Evolutionary conservation across 2,329 filamentous ascomycete species (phyloP).

Genomic region (Monosporascus sp.): DNA sequence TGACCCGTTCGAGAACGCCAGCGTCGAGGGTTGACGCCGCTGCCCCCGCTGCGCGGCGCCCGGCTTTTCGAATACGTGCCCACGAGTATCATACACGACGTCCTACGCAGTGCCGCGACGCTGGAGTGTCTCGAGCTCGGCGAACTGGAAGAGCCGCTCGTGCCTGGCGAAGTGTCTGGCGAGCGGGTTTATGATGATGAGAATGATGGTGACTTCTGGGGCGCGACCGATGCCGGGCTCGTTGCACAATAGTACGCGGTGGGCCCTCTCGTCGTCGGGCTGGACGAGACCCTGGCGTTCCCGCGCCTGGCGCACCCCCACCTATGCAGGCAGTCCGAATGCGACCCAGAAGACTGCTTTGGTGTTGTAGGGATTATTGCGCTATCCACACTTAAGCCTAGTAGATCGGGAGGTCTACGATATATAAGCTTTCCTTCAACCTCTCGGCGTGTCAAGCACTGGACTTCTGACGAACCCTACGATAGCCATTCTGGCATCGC

Average conservation of each 20-base stretch:
- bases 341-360: no score
- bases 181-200: background rate
- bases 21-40: background rate
- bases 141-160: background rate
- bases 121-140: background rate
- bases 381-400: no score
- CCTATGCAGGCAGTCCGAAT: background rate
- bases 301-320: background rate
- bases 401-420: no score
- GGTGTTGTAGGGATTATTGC: no score
- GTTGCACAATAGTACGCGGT: background rate
- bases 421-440: no score
- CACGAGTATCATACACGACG: background rate
- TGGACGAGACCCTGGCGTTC: background rate
- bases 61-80: background rate
- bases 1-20: background rate
- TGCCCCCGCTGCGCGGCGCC: background rate
- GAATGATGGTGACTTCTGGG: background rate
- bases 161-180: background rate
- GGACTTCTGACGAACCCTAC: no score
- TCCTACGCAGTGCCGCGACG: background rate
- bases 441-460: no score
- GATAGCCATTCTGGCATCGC: no score
- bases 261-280: background rate
- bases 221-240: background rate